Evolutionary conservation across 768 basidiomycete genomes (phyloP), one percentile per base, ranked within the genome.

Genomic region (Termitomyces titanicus): DNA sequence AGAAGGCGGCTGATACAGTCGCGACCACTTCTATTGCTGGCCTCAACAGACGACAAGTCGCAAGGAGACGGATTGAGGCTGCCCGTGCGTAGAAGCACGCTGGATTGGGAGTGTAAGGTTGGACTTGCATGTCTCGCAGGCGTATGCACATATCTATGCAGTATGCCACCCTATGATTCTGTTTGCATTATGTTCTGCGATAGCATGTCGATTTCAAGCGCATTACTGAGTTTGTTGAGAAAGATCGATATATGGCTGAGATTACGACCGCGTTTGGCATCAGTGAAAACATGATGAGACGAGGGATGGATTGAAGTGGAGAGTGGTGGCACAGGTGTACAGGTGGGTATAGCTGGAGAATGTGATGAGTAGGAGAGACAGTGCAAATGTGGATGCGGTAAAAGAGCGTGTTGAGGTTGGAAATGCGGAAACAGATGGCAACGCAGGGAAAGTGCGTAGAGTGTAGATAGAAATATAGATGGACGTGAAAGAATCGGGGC

Each of bases 1-100:
- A 96, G 78, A 92, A 94, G 72, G 86, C 86, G 70, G 94, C 91
- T 65, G 93, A 94, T 76, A 88, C 89, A 72, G 74, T 81, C 54
- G 74, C 76, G 43, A 66, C 70, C 17, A 64, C 75, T 33, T 74
- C 81, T 25, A 73, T 92, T 49, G 65, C 77, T 42, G 88, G 88
- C 52, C 75, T 94, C 61, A 92, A 93, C 82, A 80, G 92, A 72
- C 78, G 90, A 74, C 92, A 93, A 71, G 76, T 93, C 25, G 92
- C 92, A 63, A 83, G 91, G 77, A 89, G 78, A 80, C 84, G 92
- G 64, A 92, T 93, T 66, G 89, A 92, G 76, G 92, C 92, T 65
- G 84, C 79, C 35, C 88, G 92, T 64, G 72, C 72, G 72, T 82
- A 56, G 47, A 42, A 47, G 31, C 49, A 11, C 22, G 37, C 24